These are phyloP conservation scores for Nannochloris sp. DNA, from an alignment of 139 green algal species.

Conservation along the genomic window DNA sequence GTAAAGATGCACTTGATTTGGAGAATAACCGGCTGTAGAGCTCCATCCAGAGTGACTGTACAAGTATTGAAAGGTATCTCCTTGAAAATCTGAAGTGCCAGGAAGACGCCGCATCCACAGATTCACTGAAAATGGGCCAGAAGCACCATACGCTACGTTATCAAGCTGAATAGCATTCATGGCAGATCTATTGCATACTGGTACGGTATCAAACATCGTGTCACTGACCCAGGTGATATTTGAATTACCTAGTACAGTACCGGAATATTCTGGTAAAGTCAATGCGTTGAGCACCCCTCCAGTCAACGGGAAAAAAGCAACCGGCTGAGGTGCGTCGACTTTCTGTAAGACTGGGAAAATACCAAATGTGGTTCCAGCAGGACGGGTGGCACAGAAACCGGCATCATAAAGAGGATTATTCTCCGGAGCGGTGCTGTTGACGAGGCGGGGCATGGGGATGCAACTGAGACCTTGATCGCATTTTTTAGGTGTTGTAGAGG, in stretches of 20 bases:
- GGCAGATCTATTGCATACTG: slow-evolving; percentile 7
- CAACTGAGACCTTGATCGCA: not conserved
- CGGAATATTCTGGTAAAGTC: slow-evolving; percentile 9
- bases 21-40: no score
- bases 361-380: not conserved
- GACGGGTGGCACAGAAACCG: not conserved
- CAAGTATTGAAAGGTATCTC: not conserved
- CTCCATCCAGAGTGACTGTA: not conserved
- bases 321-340: not conserved
- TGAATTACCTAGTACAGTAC: not conserved
- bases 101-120: slow-evolving; percentile 57
- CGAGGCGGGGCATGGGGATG: no score
- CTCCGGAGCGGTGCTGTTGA: no score
- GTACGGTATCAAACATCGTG: not conserved
- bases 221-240: slow-evolving; percentile 3
- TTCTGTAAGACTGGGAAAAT: not conserved
- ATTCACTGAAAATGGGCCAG: slow-evolving; percentile 49
- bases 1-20: slow-evolving; percentile 44
- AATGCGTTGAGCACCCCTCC: not conserved
- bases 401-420: not conserved
- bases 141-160: slow-evolving; percentile 27
- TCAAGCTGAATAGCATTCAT: slow-evolving; percentile 11
- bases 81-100: no score
- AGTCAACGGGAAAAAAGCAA: slow-evolving; percentile 24
- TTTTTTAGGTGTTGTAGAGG: not conserved